These are phyloP conservation scores for Pseudonitzschia multiseries DNA, from an alignment of 108 stramenopile genomes.

Conservation along the genomic window DNA sequence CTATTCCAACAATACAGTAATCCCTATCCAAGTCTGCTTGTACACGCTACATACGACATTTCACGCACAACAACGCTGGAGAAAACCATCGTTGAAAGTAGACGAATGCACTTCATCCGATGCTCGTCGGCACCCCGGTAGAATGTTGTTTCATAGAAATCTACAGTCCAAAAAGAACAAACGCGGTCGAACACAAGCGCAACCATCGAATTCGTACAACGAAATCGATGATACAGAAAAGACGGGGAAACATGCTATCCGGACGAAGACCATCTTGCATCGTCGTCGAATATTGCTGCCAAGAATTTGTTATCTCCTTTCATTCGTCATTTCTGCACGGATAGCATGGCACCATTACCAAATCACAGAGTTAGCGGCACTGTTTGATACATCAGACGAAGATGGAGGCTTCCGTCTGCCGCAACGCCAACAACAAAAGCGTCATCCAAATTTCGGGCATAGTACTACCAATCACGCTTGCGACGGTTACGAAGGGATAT, in stretches of 20 bases:
- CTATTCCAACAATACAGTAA: too few relatives aligned
- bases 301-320: not conserved
- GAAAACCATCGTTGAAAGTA: too few relatives aligned
- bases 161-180: not conserved
- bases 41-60: too few relatives aligned
- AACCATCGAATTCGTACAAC: not conserved
- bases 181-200: not conserved
- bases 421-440: not conserved
- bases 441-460: not conserved
- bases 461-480: conserved; percentile 36
- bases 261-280: not conserved
- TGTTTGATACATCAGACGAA: not conserved
- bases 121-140: not conserved
- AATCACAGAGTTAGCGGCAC: not conserved
- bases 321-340: not conserved
- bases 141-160: conserved; percentile 11
- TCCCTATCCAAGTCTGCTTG: too few relatives aligned
- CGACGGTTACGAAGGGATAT: conserved; percentile 49
- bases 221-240: not conserved
- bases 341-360: not conserved
- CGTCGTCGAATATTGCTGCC: not conserved
- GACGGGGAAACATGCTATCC: not conserved
- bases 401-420: not conserved
- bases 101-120: not conserved
- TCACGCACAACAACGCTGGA: too few relatives aligned